Base-by-base conservation (phyloP, 805 yeast genomes). In the Lachancea cidri region DNA sequence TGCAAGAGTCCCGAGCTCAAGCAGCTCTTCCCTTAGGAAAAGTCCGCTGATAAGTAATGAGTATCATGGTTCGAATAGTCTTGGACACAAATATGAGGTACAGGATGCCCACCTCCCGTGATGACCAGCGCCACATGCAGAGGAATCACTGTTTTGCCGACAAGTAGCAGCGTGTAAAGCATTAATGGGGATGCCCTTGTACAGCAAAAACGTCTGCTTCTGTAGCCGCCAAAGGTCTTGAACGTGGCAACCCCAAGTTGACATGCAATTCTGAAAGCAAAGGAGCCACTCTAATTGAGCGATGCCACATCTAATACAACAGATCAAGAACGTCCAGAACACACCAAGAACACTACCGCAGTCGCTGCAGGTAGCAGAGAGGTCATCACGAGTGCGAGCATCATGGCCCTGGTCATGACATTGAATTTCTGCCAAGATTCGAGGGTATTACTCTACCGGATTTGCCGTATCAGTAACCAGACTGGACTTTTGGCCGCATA, bases 231-330 rank as follows among this genome's bases (percentile, higher is more conserved):
- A 83, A 79, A 62, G 2, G 80, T 73, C 57, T 79, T 84, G 9
- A 77, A 70, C 3, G 83, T 81, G 4, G 81, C 69, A 31, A 76
- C 73, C 3, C 83, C 83, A 40, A 79, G 56, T n/a, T 82, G 83
- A 52, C 70, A 68, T 14, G 78, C 55, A 2, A 79, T 67, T 46
- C 84, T 69, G 1, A 79, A 81, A 4, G 76, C 81, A 67, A 79
- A 64, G 18, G 79, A 59, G 5, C 72, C 67, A 5, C 73, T 74
- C 53, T 70, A 79, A 33, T 64, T 55, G 11, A 67, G 49, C 7
- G 83, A 65, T 8, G 65, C 62, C 83, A 17, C 71, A 82, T 71
- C 81, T 76, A 13, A 78, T 51, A 4, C 76, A 60, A 8, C 81
- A 80, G 3, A 64, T 73, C 27, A 79, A 58, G 40, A 77, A 73